Percentiles rank a stretch among this genome's conserved stretches.
Conservation (phyloP, 768 basidiomycete species). For the Astraeus odoratus region DNA sequence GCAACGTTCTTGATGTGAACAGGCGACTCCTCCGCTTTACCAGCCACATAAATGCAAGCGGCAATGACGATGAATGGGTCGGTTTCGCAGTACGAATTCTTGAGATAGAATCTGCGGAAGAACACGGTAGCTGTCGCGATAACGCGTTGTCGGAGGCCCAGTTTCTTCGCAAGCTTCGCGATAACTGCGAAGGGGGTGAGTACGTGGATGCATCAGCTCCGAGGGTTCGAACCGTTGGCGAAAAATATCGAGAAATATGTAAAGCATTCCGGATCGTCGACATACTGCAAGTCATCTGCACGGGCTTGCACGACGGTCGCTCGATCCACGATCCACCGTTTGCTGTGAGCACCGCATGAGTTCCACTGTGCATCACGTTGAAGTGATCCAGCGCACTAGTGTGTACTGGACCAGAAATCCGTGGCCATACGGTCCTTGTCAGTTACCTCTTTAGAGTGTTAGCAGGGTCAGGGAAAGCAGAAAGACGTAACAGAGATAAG, state of each 20-base stretch:
- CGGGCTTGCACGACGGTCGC: conserved; percentile 70
- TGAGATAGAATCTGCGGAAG: conserved; percentile 94
- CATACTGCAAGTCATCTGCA: conserved; percentile 68
- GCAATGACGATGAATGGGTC: conserved; percentile 91
- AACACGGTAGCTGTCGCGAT: conserved; percentile 94
- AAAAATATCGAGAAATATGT: conserved; percentile 86
- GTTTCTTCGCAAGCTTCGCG: conserved; percentile 78
- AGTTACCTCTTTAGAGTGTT: neutral
- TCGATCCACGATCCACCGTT: conserved; percentile 87
- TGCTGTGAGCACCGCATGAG: conserved; percentile 41
- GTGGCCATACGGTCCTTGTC: conserved; percentile 54
- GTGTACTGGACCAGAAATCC: conserved; percentile 89
- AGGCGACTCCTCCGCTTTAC: conserved; percentile 95
- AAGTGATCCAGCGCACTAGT: conserved; percentile 50
- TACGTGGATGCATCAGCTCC: neutral
- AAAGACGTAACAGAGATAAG: no score
- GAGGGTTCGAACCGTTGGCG: conserved; percentile 53
- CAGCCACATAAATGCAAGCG: conserved; percentile 92
- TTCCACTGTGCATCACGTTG: conserved; percentile 6
- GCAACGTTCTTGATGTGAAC: conserved; percentile 92
- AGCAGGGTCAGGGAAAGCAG: neutral
- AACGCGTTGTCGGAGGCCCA: conserved; percentile 79
- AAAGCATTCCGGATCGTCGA: conserved; percentile 69
- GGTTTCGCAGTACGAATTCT: conserved; percentile 92
- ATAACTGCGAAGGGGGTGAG: conserved; percentile 46